These are phyloP conservation scores for Tricholoma flavovirens DNA, from an alignment of 768 basidiomycete genomes.

Conservation along the genomic window DNA sequence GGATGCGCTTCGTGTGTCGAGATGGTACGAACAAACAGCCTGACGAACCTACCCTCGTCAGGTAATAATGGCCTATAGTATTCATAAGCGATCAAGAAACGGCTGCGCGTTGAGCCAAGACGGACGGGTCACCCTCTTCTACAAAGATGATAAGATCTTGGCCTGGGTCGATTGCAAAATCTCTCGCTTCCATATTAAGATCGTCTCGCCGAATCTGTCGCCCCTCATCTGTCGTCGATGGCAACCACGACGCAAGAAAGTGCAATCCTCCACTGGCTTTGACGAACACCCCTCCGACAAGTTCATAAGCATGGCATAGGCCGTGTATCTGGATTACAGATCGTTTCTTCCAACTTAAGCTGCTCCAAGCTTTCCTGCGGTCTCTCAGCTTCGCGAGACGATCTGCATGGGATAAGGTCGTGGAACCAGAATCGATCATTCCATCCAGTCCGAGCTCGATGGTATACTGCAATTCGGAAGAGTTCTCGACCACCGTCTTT, in stretches of 20 bases:
- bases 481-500: slow-evolving; percentile 14
- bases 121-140: slow-evolving; percentile 18
- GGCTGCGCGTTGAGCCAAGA: neutral
- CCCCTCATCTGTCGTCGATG: slow-evolving; percentile 16
- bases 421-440: slow-evolving; percentile 19
- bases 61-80: slow-evolving; percentile 5
- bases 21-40: slow-evolving; percentile 40
- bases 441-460: slow-evolving; percentile 36
- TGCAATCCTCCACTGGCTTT: slow-evolving; percentile 26
- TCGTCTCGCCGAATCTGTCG: slow-evolving; percentile 23
- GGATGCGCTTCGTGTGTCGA: slow-evolving; percentile 39
- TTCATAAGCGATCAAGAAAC: neutral
- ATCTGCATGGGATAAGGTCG: slow-evolving; percentile 12
- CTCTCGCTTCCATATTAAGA: slow-evolving; percentile 37
- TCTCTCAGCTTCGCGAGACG: slow-evolving; percentile 16
- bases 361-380: slow-evolving; percentile 20
- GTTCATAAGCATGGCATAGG: slow-evolving; percentile 43
- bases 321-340: slow-evolving; percentile 13
- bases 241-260: slow-evolving; percentile 20
- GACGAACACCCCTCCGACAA: slow-evolving; percentile 55
- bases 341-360: slow-evolving; percentile 15
- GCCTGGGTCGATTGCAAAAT: slow-evolving; percentile 62
- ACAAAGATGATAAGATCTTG: slow-evolving; percentile 48
- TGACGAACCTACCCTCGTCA: slow-evolving; percentile 9
- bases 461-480: slow-evolving; percentile 29